Conservation (phyloP, 2,329 filamentous ascomycete species). For the Lachnellula hyalina region DNA sequence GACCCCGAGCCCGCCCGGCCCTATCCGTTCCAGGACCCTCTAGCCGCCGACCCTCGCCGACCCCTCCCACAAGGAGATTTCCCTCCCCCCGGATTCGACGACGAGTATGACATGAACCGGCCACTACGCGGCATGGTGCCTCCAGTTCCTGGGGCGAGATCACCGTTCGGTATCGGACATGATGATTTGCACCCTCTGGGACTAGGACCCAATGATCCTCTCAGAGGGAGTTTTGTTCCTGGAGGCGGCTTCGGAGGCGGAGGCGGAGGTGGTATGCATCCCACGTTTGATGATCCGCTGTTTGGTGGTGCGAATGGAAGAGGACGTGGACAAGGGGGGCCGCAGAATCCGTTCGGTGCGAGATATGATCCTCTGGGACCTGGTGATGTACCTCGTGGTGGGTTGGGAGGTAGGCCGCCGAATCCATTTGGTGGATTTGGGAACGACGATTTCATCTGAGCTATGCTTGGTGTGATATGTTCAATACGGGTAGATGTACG, state of each 20-base stretch:
- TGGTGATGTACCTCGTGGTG: conserved; percentile 49
- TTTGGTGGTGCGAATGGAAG: conserved; percentile 57
- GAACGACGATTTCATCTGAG: conserved; percentile 47
- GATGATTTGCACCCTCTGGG: conserved; percentile 84
- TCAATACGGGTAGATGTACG: too few relatives aligned
- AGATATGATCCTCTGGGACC: conserved; percentile 85
- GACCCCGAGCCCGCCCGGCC: conserved; percentile 59
- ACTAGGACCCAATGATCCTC: conserved; percentile 77
- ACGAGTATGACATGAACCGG: conserved; percentile 78
- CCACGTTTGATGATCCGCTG: conserved; percentile 86
- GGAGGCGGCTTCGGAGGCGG: conserved; percentile 60
- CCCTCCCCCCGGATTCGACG: conserved; percentile 84
- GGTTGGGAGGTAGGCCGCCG: conserved; percentile 41
- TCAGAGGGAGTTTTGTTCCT: conserved; percentile 60
- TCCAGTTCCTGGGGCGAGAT: conserved; percentile 34
- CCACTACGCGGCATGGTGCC: conserved; percentile 49
- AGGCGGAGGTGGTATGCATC: conserved; percentile 82
- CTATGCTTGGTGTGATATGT: background rate
- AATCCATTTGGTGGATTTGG: conserved; percentile 59
- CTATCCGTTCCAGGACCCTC: conserved; percentile 62
- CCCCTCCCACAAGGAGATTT: conserved; percentile 70
- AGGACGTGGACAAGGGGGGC: conserved; percentile 44
- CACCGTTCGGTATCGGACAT: conserved; percentile 69
- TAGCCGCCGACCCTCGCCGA: conserved; percentile 53
- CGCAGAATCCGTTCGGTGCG: conserved; percentile 81